A percentile compares a stretch with the other conserved stretches of the same genome.
Evolutionary conservation across 2,329 filamentous ascomycete genomes (phyloP).

Genomic region (Truncatella angustata): DNA sequence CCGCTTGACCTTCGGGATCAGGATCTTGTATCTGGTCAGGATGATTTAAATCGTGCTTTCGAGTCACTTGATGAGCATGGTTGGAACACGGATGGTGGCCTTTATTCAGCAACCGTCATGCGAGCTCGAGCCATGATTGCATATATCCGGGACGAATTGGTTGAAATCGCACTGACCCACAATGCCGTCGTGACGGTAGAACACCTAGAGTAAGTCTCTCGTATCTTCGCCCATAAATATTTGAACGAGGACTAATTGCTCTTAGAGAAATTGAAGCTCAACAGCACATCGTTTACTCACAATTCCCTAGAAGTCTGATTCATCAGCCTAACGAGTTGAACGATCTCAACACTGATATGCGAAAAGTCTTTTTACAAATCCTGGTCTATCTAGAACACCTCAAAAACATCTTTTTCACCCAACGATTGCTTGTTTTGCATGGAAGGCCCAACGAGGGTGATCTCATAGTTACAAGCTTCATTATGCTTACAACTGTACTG

Average conservation of each 20-base stretch:
- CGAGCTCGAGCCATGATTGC: conserved; percentile 46
- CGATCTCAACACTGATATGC: conserved; percentile 23
- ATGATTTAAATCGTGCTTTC: conserved; percentile 36
- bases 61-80: conserved; percentile 43
- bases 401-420: conserved; percentile 54
- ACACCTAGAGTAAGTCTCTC: not conserved
- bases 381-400: conserved; percentile 45
- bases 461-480: conserved; percentile 37
- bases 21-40: conserved; percentile 42
- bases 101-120: conserved; percentile 42
- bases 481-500: conserved; percentile 42
- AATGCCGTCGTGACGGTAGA: not conserved
- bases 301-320: conserved; percentile 33
- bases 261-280: conserved; percentile 30
- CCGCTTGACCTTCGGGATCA: conserved; percentile 54
- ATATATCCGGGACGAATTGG: conserved; percentile 51
- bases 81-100: conserved; percentile 46
- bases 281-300: conserved; percentile 24
- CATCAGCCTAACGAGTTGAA: conserved; percentile 33
- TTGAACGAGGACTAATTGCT: not conserved
- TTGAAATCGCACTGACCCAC: conserved; percentile 46
- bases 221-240: not conserved
- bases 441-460: conserved; percentile 31
- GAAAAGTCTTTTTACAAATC: conserved; percentile 40
- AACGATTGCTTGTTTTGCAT: conserved; percentile 47